Conservation (phyloP, 2,329 filamentous ascomycete genomes). For the Fusarium hostae region DNA sequence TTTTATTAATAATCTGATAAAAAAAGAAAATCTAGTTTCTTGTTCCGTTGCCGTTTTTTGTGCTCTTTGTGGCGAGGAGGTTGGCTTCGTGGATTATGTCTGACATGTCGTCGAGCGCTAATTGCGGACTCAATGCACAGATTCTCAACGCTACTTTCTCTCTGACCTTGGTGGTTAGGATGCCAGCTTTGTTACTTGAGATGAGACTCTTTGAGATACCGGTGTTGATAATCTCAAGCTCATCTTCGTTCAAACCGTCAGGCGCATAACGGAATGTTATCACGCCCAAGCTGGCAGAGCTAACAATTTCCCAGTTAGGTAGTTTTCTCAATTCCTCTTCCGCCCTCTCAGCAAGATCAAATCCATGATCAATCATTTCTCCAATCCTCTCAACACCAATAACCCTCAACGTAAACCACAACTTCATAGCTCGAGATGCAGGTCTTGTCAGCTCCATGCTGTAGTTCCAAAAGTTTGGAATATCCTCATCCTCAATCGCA, state of each 20-base stretch:
- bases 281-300: slow-evolving; percentile 35
- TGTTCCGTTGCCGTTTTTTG: neutral
- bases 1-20: slow-evolving; percentile 7
- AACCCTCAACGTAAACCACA: slow-evolving; percentile 42
- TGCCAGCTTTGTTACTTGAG: slow-evolving; percentile 9
- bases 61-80: neutral
- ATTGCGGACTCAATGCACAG: slow-evolving; percentile 7
- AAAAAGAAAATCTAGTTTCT: neutral
- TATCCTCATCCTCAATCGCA: slow-evolving; percentile 39
- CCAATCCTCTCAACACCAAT: slow-evolving; percentile 39
- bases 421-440: slow-evolving; percentile 38
- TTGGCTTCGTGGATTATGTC: slow-evolving; percentile 5
- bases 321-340: slow-evolving; percentile 28
- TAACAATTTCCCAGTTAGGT: slow-evolving; percentile 39
- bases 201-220: slow-evolving; percentile 11
- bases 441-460: slow-evolving; percentile 42
- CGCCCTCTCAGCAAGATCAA: slow-evolving; percentile 36
- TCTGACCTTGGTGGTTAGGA: slow-evolving; percentile 1
- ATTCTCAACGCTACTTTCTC: slow-evolving; percentile 7
- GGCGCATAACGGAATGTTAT: slow-evolving; percentile 39
- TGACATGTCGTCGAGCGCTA: slow-evolving; percentile 14
- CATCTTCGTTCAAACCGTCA: neutral
- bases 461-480: slow-evolving; percentile 44
- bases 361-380: slow-evolving; percentile 41
- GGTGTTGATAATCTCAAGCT: neutral